Evolutionary conservation across 73 alveolate species (phyloP), one percentile per base, ranked within the genome.

Genomic region (Stentor roeselii): DNA sequence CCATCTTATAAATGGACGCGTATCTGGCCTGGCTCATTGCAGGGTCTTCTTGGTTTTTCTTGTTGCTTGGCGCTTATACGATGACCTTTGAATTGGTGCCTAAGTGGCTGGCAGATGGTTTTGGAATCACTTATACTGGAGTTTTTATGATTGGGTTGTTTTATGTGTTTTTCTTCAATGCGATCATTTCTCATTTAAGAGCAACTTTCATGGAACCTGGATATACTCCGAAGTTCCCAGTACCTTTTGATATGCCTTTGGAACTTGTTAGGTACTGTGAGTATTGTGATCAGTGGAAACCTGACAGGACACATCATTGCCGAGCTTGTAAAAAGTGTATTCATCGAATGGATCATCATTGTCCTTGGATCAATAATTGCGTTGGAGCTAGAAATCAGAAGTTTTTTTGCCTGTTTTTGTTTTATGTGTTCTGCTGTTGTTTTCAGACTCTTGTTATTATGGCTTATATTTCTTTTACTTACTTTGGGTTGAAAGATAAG

Each of bases 361-460:
- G 97, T 60, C 95, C 95, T 39, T 93, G 88, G 77, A 93, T 93
- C 36, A 91, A 90, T 3, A 93, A 93, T 87, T 93, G 98, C 42
- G 88, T 93, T 3, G 98, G 97, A 58, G 84, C 84, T 59, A 83
- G 86, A 11, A 93, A 93, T 86, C 82, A 86, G 41, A 92, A 87
- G 75, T 91, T 83, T 77, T 82, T 87, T 38, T 41, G 61, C 30
- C 59, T 80, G 2, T 86, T 86, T 39, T 36, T 86, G 14, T 37
- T 83, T 41, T 78, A 76, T 76, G 3, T 3, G 14, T 35, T 61
- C 27, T 14, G 11, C 27, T n/a, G 82, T 30, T 61, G 82, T 35
- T 61, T 61, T 11, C 30, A 50, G 21, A 21, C 21, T 6, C 6
- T 50, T 11, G 6, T 21, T 6, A 50, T 50, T 50, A 50, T 50